These are phyloP conservation scores for Solanum raphanifolium DNA, from an alignment of 257 asterid genomes.

Conservation along the genomic window DNA sequence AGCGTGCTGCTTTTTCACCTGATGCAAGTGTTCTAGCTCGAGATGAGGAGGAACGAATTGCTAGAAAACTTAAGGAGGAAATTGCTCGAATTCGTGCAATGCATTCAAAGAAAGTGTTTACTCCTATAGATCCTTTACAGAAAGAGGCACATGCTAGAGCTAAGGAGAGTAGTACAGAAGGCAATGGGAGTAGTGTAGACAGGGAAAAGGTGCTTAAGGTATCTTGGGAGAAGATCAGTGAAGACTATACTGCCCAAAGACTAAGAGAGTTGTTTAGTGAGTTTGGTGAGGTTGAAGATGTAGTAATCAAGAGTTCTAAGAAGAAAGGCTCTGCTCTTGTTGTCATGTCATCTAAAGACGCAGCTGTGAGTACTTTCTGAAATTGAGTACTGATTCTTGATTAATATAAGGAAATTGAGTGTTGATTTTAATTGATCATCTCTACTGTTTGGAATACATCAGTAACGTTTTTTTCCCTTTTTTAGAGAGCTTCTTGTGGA, in stretches of 20 bases:
- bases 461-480: background rate
- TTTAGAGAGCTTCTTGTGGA: conserved; percentile 49
- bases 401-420: background rate
- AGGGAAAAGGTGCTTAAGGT: conserved; percentile 75
- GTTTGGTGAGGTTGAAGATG: conserved; percentile 82
- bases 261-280: conserved; percentile 51
- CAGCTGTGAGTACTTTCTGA: conserved; percentile 36
- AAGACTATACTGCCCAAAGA: conserved; percentile 50
- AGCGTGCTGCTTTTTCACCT: conserved; percentile 42
- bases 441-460: conserved; percentile 1
- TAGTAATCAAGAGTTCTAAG: conserved; percentile 61
- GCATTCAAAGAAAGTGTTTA: conserved; percentile 27
- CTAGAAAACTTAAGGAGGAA: conserved; percentile 48
- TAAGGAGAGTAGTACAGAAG: conserved; percentile 13
- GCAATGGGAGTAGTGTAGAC: conserved; percentile 33
- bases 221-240: conserved; percentile 80
- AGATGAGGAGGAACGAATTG: conserved; percentile 51
- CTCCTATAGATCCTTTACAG: conserved; percentile 18
- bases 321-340: conserved; percentile 84
- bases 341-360: conserved; percentile 73
- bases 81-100: conserved; percentile 50
- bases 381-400: background rate
- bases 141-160: conserved; percentile 15
- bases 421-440: background rate
- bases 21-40: conserved; percentile 34